Percentiles rank a stretch among this genome's conserved stretches.
Conservation (phyloP, 2,329 filamentous ascomycete genomes). For the Fusarium coffeatum region DNA sequence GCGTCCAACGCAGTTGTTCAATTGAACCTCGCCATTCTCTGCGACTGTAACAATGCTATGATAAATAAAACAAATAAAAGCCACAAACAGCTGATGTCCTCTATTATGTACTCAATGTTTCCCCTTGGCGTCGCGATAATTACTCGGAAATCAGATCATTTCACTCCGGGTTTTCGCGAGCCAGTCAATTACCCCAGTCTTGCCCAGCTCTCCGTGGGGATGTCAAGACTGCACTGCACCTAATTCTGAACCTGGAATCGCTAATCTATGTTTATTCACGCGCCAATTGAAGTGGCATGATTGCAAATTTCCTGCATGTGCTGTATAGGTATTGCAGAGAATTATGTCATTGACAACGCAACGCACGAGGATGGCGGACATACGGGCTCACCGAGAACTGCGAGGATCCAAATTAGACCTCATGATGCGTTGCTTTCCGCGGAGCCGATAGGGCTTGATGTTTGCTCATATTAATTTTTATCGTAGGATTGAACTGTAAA, state of each 20-base stretch:
- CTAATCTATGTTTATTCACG: neutral
- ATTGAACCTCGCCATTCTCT: neutral
- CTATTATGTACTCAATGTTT: neutral
- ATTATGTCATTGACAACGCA: neutral
- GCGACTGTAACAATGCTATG: neutral
- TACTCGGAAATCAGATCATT: constrained; percentile 23
- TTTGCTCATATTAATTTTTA: neutral
- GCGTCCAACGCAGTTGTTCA: neutral
- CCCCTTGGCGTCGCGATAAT: constrained; percentile 16
- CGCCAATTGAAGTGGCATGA: constrained; percentile 32
- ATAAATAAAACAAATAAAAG: neutral
- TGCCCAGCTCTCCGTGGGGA: neutral
- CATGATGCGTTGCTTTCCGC: neutral
- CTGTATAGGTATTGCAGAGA: neutral
- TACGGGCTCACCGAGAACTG: neutral
- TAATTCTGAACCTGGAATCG: neutral
- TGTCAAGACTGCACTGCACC: neutral
- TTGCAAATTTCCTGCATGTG: constrained; percentile 10
- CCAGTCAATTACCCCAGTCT: neutral
- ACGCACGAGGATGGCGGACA: neutral
- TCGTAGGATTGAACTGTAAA: neutral
- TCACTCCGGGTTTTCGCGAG: constrained; percentile 25
- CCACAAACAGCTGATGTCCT: neutral
- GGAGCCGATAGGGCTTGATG: neutral
- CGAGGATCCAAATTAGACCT: neutral